A percentile compares a stretch with the other conserved stretches of the same genome.
Evolutionary conservation across 345 rosid species (phyloP).

Genomic region (Cochlearia excelsa): DNA sequence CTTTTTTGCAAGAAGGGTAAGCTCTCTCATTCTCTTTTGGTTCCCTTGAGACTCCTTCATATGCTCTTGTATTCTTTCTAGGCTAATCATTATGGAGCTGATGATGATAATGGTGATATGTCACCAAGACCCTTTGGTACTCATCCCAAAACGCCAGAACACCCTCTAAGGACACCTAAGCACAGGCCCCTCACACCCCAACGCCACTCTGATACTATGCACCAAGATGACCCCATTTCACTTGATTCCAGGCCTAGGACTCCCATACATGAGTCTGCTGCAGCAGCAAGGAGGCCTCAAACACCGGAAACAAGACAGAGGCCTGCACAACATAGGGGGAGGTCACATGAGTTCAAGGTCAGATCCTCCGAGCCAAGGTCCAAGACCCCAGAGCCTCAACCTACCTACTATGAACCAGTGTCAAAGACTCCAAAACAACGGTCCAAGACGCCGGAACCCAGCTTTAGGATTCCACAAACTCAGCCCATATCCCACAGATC

Average conservation of each 20-base stretch:
- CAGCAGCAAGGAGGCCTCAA: slow-evolving; percentile 27
- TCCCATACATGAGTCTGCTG: slow-evolving; percentile 29
- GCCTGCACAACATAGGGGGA: slow-evolving; percentile 23
- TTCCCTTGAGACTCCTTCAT: not conserved
- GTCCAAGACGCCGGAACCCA: slow-evolving; percentile 36
- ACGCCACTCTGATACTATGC: slow-evolving; percentile 17
- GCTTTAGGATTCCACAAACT: slow-evolving; percentile 21
- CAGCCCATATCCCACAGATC: slow-evolving; percentile 29
- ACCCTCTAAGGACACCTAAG: slow-evolving; percentile 32
- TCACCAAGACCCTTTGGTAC: slow-evolving; percentile 32
- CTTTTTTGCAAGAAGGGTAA: slow-evolving; percentile 27
- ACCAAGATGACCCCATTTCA: slow-evolving; percentile 7
- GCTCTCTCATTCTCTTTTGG: not conserved
- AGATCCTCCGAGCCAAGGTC: slow-evolving; percentile 27
- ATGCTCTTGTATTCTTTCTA: slow-evolving; percentile 7
- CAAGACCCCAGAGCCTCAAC: slow-evolving; percentile 38
- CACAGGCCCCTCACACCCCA: slow-evolving; percentile 29
- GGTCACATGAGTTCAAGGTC: slow-evolving; percentile 29
- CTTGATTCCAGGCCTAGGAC: slow-evolving; percentile 14
- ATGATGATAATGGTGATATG: slow-evolving; percentile 25
- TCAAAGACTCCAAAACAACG: slow-evolving; percentile 16
- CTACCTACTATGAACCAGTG: slow-evolving; percentile 22
- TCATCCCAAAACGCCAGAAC: slow-evolving; percentile 34
- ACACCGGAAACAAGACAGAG: slow-evolving; percentile 30
- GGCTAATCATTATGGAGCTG: slow-evolving; percentile 16